phyloP scores from a whole-genome alignment of 352 stramenopile genomes.

The Halophytophthora polymorphica region DNA sequence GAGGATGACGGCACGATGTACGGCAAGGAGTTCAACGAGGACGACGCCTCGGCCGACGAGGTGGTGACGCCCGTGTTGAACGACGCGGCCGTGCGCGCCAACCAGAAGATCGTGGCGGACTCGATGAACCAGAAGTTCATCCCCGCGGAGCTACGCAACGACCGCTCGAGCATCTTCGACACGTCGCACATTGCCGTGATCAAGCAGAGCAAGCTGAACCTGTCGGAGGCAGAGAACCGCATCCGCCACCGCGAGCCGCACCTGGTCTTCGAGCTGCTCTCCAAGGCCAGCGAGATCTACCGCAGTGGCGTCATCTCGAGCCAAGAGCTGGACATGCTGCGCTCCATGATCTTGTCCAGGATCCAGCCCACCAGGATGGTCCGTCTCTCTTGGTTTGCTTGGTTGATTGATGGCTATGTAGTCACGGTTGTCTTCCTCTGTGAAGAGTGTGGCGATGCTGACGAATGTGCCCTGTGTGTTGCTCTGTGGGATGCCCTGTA shows the following conservation, averaged over 20 bases:
- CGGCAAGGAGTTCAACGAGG: constrained; percentile 69
- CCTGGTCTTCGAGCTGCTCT: constrained; percentile 76
- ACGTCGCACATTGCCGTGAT: constrained; percentile 81
- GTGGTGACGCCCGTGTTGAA: constrained; percentile 54
- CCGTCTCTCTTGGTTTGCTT: constrained; percentile 2
- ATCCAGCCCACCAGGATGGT: constrained; percentile 87
- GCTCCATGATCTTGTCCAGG: constrained; percentile 70
- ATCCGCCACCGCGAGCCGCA: constrained; percentile 83
- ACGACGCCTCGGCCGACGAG: constrained; percentile 51
- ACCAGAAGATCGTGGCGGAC: constrained; percentile 73
- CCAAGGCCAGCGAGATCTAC: constrained; percentile 84
- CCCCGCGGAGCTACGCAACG: constrained; percentile 55
- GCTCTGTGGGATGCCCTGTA: constrained; percentile 13
- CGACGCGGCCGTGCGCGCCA: constrained; percentile 50
- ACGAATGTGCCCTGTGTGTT: not conserved
- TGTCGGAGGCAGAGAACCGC: constrained; percentile 76
- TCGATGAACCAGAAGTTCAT: constrained; percentile 85
- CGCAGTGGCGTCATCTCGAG: constrained; percentile 75
- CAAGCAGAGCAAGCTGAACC: constrained; percentile 76
- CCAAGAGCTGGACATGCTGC: constrained; percentile 72
- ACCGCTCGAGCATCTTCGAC: constrained; percentile 55
- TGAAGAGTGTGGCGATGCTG: no score
- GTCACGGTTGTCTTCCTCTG: no score
- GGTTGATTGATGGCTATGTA: not conserved
- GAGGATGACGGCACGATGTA: constrained; percentile 84